Conservation (phyloP, 495 filamentous ascomycete species). For the Aspergillus homomorphus region DNA sequence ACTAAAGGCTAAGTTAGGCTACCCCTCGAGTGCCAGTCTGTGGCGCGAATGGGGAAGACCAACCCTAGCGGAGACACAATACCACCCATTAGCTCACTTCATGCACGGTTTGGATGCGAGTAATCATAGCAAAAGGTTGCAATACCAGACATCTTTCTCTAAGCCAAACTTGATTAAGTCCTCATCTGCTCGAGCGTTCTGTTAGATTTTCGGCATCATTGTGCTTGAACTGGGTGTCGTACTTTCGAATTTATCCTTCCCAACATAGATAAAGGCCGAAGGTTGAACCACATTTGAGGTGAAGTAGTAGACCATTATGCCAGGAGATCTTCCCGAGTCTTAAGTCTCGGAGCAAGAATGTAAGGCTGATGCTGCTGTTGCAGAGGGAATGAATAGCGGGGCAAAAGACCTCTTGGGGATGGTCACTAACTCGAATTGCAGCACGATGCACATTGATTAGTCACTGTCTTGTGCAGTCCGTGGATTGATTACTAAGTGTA, state of each 20-base stretch:
- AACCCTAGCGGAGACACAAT: conserved; percentile 31
- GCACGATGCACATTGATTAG: no score
- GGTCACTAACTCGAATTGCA: no score
- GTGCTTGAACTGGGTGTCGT: conserved; percentile 29
- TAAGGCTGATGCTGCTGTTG: neutral
- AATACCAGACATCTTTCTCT: conserved; percentile 93
- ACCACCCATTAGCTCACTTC: conserved; percentile 5
- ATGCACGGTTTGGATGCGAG: neutral
- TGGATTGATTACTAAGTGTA: no score
- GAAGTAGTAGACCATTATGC: conserved; percentile 91
- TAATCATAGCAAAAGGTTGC: neutral
- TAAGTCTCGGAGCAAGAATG: neutral
- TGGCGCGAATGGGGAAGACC: conserved; percentile 18
- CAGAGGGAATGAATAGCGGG: neutral
- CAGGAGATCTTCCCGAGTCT: neutral
- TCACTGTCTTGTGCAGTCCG: no score
- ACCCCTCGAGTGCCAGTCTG: conserved; percentile 12
- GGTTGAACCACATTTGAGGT: conserved; percentile 77
- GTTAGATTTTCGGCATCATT: conserved; percentile 23
- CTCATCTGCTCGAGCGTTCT: conserved; percentile 64
- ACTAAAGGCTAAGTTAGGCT: conserved; percentile 50
- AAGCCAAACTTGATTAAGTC: conserved; percentile 89
- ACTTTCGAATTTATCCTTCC: conserved; percentile 99
- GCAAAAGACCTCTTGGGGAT: neutral
- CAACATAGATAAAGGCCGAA: conserved; percentile 84